Conservation (phyloP, 495 filamentous ascomycete genomes). For the Ramalina intermedia region DNA sequence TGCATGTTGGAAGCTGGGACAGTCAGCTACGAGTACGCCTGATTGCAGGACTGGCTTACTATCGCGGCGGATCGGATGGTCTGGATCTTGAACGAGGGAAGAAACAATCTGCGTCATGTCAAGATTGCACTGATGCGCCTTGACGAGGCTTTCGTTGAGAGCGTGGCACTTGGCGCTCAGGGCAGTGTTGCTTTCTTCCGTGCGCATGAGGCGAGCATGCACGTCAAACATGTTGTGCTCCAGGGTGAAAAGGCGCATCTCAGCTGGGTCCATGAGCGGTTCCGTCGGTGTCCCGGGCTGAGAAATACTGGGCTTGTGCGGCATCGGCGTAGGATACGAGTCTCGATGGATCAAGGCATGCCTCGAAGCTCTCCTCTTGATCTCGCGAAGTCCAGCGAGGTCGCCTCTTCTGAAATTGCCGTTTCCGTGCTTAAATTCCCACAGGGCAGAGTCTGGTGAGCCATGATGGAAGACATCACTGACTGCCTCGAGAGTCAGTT, state of each 20-base stretch:
- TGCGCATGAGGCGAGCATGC: constrained; percentile 54
- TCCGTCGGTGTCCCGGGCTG: constrained; percentile 78
- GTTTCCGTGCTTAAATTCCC: constrained; percentile 98
- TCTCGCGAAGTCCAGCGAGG: constrained; percentile 79
- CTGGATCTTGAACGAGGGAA: constrained; percentile 52
- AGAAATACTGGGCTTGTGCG: constrained; percentile 55
- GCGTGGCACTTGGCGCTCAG: constrained; percentile 69
- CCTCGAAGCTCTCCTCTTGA: constrained; percentile 90
- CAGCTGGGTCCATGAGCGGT: constrained; percentile 60
- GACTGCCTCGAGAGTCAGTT: constrained; percentile 36
- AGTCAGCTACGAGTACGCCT: constrained; percentile 1
- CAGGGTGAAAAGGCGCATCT: constrained; percentile 58
- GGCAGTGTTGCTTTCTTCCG: constrained; percentile 68
- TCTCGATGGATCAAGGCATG: constrained; percentile 93
- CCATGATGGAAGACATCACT: constrained; percentile 98
- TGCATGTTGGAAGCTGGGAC: constrained; percentile 63
- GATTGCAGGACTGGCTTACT: constrained; percentile 22
- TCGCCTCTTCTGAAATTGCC: constrained; percentile 95
- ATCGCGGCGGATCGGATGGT: constrained; percentile 42
- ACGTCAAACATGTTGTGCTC: constrained; percentile 79
- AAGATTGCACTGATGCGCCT: constrained; percentile 65
- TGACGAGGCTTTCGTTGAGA: constrained; percentile 65
- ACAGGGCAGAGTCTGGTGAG: constrained; percentile 84
- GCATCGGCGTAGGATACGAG: constrained; percentile 50
- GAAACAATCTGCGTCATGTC: constrained; percentile 62